Evolutionary conservation across 495 filamentous ascomycete genomes (phyloP), one percentile per base, ranked within the genome.

Genomic region (Daldinia vernicosa): DNA sequence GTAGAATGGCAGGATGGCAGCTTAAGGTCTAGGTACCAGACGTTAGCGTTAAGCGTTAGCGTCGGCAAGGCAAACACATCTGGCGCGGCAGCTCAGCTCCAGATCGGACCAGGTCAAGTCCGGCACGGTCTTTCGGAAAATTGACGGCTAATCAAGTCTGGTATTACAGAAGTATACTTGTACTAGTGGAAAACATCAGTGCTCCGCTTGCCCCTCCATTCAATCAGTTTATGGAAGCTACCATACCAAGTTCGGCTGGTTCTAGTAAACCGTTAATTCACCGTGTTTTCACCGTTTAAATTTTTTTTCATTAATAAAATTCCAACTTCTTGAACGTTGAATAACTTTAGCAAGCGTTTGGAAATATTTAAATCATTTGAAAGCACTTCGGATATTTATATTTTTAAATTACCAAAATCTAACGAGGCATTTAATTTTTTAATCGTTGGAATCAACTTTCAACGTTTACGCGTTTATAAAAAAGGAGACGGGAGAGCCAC

Each of bases 41-140:
- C 50, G 30, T 56, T 35, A 56, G 14, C 19, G 17, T 43, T 64
- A 67, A 56, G 14, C 19, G 17, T 43, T 64, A 67, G 63, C 43
- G 55, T 73, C 61, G 67, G 54, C 75, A 75, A 78, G 76, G 76
- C 76, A 78, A 78, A 77, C 76, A 77, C 69, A 63, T 72, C 76
- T 78, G 76, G 76, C 76, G 76, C 75, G 76, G 76, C 76, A 76
- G 72, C 75, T 77, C 53, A 70, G 66, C 71, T 63, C 63, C 30
- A 40, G 52, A 59, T 39, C 32, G 43, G 57, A 30, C 15, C 50
- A 54, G 57, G 51, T 55, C 51, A 55, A 59, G 37, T 19, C 26
- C 33, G 51, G 60, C 12, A 54, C 17, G 27, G 47, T 17, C 24
- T 35, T 27, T 27, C 67, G 68, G 68, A 51, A 61, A 61, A 66